Conservation (phyloP, 371 early-diverging fungal genomes). For the Chytridium lagenaria region DNA sequence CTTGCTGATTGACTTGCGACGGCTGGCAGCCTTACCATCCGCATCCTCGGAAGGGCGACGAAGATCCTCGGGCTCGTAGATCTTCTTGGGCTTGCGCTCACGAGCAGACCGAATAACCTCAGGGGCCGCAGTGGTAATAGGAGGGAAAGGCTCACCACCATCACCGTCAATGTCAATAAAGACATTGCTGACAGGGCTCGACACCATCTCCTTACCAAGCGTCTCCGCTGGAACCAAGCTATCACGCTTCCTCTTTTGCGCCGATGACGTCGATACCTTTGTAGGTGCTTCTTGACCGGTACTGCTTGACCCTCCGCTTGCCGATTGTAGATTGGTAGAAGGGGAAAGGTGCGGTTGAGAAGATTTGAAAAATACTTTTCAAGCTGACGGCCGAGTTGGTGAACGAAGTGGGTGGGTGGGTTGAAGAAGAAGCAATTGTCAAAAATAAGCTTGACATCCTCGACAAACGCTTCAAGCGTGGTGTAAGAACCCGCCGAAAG, state of each 20-base stretch:
- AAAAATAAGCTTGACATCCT: constrained; percentile 84
- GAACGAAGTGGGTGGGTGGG: constrained; percentile 35
- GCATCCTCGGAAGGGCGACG: not conserved
- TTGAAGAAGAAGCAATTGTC: constrained; percentile 52
- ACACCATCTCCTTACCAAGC: not conserved
- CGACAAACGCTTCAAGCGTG: constrained; percentile 62
- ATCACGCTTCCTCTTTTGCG: constrained; percentile 2
- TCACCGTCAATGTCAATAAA: not conserved
- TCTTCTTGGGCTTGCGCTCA: constrained; percentile 25
- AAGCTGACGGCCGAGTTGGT: constrained; percentile 33
- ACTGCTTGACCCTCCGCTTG: not conserved
- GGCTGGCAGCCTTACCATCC: not conserved
- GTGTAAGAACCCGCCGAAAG: constrained; percentile 50
- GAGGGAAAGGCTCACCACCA: not conserved
- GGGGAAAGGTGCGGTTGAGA: constrained; percentile 32
- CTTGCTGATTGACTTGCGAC: not conserved
- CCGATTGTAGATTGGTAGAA: constrained; percentile 20
- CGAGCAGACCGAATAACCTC: constrained; percentile 16
- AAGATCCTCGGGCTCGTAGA: constrained; percentile 28
- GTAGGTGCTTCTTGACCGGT: not conserved
- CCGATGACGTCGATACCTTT: not conserved
- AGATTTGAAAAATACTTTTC: constrained; percentile 31
- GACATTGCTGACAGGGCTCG: not conserved
- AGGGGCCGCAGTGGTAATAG: not conserved
- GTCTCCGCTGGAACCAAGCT: too few species aligned